Conservation (phyloP, 371 early-diverging fungal species). For the Rhizomucor miehei region DNA sequence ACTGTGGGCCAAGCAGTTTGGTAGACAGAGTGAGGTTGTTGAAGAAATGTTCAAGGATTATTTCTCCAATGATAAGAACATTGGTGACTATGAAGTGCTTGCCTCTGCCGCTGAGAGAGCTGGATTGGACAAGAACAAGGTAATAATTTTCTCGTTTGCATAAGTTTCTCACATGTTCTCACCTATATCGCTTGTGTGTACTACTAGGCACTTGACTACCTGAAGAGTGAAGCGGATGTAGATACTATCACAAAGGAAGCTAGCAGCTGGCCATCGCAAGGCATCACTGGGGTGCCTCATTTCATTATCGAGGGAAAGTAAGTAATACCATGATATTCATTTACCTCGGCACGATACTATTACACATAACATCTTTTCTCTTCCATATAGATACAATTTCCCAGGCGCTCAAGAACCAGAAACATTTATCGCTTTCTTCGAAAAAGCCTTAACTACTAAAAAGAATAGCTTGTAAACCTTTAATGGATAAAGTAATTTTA, state of each 20-base stretch:
- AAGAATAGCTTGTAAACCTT: background rate
- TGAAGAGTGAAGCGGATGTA: slow-evolving; percentile 49
- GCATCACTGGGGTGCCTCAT: slow-evolving; percentile 68
- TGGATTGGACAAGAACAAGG: slow-evolving; percentile 53
- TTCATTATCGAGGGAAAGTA: slow-evolving; percentile 59
- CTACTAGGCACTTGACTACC: slow-evolving; percentile 27
- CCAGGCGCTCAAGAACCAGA: slow-evolving; percentile 71
- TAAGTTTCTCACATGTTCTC: background rate
- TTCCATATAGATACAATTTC: slow-evolving; percentile 37
- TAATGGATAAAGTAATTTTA: no score
- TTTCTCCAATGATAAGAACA: slow-evolving; percentile 63
- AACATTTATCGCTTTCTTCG: slow-evolving; percentile 52
- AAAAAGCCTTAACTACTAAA: slow-evolving; percentile 43
- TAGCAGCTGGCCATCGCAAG: slow-evolving; percentile 23
- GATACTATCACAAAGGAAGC: slow-evolving; percentile 43
- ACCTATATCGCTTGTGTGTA: background rate
- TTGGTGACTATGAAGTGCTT: slow-evolving; percentile 55
- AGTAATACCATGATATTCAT: slow-evolving; percentile 5
- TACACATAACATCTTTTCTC: background rate
- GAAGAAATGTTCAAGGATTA: slow-evolving; percentile 64
- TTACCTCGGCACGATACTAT: background rate
- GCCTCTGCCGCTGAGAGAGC: slow-evolving; percentile 55
- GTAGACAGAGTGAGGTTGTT: slow-evolving; percentile 55
- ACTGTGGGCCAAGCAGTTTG: slow-evolving; percentile 49
- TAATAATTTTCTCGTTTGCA: background rate